These are phyloP conservation scores for Saprolegnia parasitica DNA, from an alignment of 352 stramenopile species.

Conservation along the genomic window DNA sequence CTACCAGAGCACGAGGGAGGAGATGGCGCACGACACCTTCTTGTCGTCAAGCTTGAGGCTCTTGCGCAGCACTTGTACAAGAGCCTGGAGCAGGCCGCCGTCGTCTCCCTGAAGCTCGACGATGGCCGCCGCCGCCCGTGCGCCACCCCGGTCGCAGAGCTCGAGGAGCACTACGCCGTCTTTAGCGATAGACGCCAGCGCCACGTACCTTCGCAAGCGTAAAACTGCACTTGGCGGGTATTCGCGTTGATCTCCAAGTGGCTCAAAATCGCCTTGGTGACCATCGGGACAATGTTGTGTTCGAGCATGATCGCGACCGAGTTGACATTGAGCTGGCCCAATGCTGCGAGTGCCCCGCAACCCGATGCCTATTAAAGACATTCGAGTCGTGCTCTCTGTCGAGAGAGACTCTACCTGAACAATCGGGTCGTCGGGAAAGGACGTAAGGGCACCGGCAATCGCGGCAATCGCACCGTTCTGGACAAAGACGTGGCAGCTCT, in stretches of 20 bases:
- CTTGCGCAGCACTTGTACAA: constrained; percentile 49
- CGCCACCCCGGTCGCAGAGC: constrained; percentile 53
- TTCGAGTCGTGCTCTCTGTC: neutral
- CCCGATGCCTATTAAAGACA: constrained; percentile 39
- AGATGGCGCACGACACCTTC: constrained; percentile 66
- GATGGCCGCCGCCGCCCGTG: constrained; percentile 36
- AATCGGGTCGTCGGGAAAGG: constrained; percentile 68
- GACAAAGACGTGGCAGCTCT: constrained; percentile 59
- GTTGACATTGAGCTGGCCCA: constrained; percentile 50
- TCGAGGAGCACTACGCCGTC: constrained; percentile 47
- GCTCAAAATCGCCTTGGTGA: constrained; percentile 45
- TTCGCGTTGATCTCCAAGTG: constrained; percentile 68
- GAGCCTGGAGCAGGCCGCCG: constrained; percentile 40
- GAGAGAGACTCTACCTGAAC: constrained; percentile 33
- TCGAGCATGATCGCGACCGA: constrained; percentile 34
- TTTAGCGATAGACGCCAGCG: neutral
- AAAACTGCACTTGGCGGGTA: constrained; percentile 74
- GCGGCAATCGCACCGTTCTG: constrained; percentile 50
- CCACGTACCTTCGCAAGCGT: constrained; percentile 57
- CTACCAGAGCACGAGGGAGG: constrained; percentile 58
- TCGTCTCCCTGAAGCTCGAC: constrained; percentile 32
- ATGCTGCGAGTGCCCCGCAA: constrained; percentile 52
- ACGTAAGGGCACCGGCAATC: constrained; percentile 51
- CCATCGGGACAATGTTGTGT: constrained; percentile 40
- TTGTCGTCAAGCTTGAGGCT: constrained; percentile 59